A percentile compares a stretch with the other conserved stretches of the same genome.
These are phyloP conservation scores for Geranomyces michiganensis DNA, from an alignment of 192 early-diverging fungal genomes.

Conservation along the genomic window DNA sequence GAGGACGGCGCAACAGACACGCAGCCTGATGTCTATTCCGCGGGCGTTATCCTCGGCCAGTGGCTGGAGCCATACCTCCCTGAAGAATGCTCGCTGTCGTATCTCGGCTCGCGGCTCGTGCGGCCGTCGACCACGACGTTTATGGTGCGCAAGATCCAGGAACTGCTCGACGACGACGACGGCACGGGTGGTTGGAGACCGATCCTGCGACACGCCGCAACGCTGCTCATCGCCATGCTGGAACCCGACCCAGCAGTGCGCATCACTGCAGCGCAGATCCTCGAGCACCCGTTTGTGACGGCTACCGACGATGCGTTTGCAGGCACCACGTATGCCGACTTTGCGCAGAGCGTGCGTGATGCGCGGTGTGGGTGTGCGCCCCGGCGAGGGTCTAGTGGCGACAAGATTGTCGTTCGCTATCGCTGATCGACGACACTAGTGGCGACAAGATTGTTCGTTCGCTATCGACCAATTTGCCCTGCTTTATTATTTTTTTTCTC, in stretches of 20 bases:
- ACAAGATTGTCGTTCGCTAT: neutral
- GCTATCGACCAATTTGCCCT: no score
- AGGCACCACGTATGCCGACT: constrained; percentile 15
- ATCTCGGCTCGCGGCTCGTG: constrained; percentile 71
- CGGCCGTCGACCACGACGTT: constrained; percentile 68
- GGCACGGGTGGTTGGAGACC: constrained; percentile 25
- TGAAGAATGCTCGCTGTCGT: constrained; percentile 55
- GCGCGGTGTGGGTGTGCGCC: constrained; percentile 1
- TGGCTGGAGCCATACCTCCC: constrained; percentile 75
- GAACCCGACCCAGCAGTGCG: constrained; percentile 57
- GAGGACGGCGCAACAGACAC: constrained; percentile 37
- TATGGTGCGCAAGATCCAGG: constrained; percentile 56
- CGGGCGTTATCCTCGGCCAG: constrained; percentile 72
- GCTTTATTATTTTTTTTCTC: no score
- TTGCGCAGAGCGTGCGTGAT: neutral
- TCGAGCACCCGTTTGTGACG: constrained; percentile 62
- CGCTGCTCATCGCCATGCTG: constrained; percentile 62
- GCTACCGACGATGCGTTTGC: constrained; percentile 15
- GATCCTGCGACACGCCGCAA: constrained; percentile 62
- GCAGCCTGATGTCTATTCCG: constrained; percentile 67
- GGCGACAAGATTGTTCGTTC: no score
- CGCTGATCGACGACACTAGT: neutral
- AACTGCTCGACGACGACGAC: neutral
- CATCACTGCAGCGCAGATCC: constrained; percentile 57
- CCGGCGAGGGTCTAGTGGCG: neutral